Evolutionary conservation across 306 rosid species (phyloP).

Genomic region (Casuarina glauca): DNA sequence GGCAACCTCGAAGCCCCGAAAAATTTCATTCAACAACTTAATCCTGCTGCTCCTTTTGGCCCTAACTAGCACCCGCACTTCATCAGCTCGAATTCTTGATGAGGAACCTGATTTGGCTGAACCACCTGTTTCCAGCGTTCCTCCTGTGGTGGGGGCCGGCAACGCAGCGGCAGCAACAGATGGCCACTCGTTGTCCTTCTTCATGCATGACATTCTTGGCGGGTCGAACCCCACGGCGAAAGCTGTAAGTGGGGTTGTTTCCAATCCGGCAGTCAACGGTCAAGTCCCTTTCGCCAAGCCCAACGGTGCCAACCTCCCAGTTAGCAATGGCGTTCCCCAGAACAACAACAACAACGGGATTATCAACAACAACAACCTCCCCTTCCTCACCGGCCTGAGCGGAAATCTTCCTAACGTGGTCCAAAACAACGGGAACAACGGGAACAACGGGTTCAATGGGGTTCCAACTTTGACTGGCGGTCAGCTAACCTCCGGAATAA

Average conservation of each 20-base stretch:
- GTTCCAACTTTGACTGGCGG: conserved; percentile 46
- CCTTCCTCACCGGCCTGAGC: conserved; percentile 80
- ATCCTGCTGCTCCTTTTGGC: conserved; percentile 30
- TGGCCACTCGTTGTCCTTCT: conserved; percentile 50
- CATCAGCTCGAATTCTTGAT: conserved; percentile 38
- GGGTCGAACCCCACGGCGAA: conserved; percentile 77
- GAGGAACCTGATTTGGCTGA: conserved; percentile 15
- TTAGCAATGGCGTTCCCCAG: conserved; percentile 60
- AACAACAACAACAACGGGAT: conserved; percentile 67
- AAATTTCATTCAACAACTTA: conserved; percentile 14
- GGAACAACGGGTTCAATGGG: conserved; percentile 44
- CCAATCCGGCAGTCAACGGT: conserved; percentile 72
- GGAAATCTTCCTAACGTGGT: conserved; percentile 51
- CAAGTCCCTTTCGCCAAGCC: conserved; percentile 90
- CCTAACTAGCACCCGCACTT: conserved; percentile 18
- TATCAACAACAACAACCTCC: conserved; percentile 74
- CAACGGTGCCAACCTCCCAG: conserved; percentile 68
- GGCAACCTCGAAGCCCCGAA: conserved; percentile 25
- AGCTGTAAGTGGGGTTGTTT: conserved; percentile 71
- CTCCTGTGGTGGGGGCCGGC: conserved; percentile 30
- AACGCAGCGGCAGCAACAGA: conserved; percentile 25
- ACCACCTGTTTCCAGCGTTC: conserved; percentile 27
- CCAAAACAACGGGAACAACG: conserved; percentile 53
- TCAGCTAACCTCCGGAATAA: conserved; percentile 53
- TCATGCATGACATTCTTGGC: conserved; percentile 79